A percentile compares a stretch with the other conserved stretches of the same genome.
phyloP scores from a whole-genome alignment of 2,329 filamentous ascomycete species.

The Fusarium hainanense region DNA sequence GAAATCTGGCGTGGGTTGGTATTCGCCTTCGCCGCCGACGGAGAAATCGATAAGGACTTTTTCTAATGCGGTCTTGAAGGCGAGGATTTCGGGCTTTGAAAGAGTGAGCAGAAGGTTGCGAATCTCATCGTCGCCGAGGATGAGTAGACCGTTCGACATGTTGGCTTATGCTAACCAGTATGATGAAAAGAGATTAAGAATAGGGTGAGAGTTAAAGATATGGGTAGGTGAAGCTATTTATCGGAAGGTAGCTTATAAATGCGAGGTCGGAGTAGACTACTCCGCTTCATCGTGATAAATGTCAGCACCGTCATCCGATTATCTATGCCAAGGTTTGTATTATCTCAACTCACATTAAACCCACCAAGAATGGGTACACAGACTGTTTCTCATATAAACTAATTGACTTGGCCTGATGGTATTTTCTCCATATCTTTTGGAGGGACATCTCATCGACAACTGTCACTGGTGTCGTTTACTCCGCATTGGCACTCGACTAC shows the following conservation, averaged over 20 bases:
- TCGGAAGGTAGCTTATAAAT: neutral
- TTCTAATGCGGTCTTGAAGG: slow-evolving; percentile 20
- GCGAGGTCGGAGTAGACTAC: neutral
- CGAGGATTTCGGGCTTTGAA: slow-evolving; percentile 20
- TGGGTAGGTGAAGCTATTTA: neutral
- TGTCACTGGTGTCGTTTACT: neutral
- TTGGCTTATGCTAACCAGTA: neutral
- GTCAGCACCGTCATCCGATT: neutral
- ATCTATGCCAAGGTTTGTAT: neutral
- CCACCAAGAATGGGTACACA: too few species aligned
- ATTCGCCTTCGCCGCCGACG: slow-evolving; percentile 27
- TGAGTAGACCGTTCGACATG: slow-evolving; percentile 7
- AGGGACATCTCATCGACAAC: neutral
- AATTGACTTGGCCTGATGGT: too few species aligned
- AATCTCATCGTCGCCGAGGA: slow-evolving; percentile 33
- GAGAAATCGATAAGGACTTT: slow-evolving; percentile 33
- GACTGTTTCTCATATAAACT: too few species aligned
- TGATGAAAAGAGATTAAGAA: too few species aligned
- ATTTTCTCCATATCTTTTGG: neutral
- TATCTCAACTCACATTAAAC: too few species aligned
- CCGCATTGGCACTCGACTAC: neutral
- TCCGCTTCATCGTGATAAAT: neutral
- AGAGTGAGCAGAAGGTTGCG: slow-evolving; percentile 33
- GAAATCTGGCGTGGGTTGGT: slow-evolving; percentile 35
- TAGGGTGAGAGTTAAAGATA: accelerated